A percentile compares a stretch with the other conserved stretches of the same genome.
Conservation (phyloP, 441 rosid species). For the Kokia cookei region DNA sequence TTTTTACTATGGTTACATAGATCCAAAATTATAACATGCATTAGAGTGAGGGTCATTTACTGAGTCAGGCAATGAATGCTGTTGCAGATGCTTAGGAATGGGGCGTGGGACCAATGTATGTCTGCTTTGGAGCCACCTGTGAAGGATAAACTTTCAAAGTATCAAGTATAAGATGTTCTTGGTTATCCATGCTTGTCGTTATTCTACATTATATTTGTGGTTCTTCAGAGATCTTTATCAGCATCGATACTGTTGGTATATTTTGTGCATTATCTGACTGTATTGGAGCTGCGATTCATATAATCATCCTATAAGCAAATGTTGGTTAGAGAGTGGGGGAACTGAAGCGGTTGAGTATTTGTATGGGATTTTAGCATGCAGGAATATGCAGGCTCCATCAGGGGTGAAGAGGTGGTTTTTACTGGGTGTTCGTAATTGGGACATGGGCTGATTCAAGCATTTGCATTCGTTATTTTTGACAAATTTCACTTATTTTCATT, state of each 20-base stretch:
- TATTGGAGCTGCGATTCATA: slow-evolving; percentile 17
- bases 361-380: slow-evolving; percentile 12
- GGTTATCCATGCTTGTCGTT: slow-evolving; percentile 1
- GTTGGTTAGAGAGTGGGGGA: neutral
- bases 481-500: neutral
- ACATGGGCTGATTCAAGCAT: slow-evolving; percentile 8
- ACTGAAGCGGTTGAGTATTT: neutral
- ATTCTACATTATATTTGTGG: neutral
- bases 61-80: neutral
- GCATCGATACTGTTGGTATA: slow-evolving; percentile 14
- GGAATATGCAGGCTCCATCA: slow-evolving; percentile 17
- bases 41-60: neutral
- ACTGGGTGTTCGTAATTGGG: neutral
- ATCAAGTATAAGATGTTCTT: slow-evolving; percentile 48
- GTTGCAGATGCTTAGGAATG: slow-evolving; percentile 79
- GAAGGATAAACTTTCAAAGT: slow-evolving; percentile 81
- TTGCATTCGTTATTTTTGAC: slow-evolving; percentile 2
- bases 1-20: neutral
- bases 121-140: slow-evolving; percentile 85
- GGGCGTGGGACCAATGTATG: slow-evolving; percentile 82
- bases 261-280: slow-evolving; percentile 16
- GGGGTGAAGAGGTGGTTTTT: slow-evolving; percentile 10
- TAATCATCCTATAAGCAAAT: slow-evolving; percentile 6
- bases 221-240: slow-evolving; percentile 9
- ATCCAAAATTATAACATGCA: neutral